Base-by-base conservation (phyloP, 164 flowering plant species). In the Piper longum region DNA sequence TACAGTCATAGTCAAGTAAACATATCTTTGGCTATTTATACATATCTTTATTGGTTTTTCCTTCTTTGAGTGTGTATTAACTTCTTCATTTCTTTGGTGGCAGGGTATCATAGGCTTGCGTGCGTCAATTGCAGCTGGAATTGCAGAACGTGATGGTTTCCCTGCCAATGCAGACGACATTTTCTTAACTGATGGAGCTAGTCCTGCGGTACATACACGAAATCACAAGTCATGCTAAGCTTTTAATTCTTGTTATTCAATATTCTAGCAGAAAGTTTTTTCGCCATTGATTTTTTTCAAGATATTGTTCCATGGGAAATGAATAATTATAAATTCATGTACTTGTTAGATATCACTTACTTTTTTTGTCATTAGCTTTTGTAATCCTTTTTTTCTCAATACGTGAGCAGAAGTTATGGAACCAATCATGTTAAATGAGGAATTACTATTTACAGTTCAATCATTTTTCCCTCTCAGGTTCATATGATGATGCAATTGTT, bases 401-500 rank as follows among this genome's bases (percentile, higher is more conserved):
- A 48, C 8, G 14, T 48, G 52, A 9, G 52, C 12, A 2, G 14
- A 48, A 48, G 52, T 9, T 48, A 48, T 48, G 52, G 36, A 7
- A 1, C 4, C 63, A 39, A 39, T 42, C 63, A 42, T 61, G 3
- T 8, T 26, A 26, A 43, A 16, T 7, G 45, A 61, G 44, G 3
- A 39, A 48, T 12, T 16, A 18, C 40, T 55, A 57, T 51, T 59
- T 41, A 57, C 59, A 17, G 44, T 19, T 66, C 52, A 48, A 5
- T 19, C 48, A 14, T 54, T 19, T 64, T 41, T 69, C 57, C 42
- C 58, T 67, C 59, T 59, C 71, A 91, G 99, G 97, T 95, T 56
- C 99, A 95, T 72, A 87, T 87, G 93, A 95, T 95, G 99, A 91
- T 95, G 97, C 97, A 87, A 69, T 77, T 95, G 70, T 70, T 95